These are phyloP conservation scores for Lasiosphaeris hirsuta DNA, from an alignment of 495 filamentous ascomycete species.

Conservation along the genomic window DNA sequence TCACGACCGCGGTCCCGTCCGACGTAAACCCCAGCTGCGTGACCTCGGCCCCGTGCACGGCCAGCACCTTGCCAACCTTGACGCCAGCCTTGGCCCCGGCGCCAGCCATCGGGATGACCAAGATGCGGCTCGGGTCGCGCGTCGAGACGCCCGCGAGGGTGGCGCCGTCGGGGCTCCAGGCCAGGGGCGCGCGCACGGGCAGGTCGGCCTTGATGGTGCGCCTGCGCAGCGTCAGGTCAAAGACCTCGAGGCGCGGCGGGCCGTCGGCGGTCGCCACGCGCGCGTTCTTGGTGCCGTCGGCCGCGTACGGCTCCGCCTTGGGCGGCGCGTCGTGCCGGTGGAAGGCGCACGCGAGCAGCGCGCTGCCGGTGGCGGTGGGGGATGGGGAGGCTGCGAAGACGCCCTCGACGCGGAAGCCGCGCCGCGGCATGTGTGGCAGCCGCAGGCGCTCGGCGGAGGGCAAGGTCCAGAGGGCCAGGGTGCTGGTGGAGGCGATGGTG, in stretches of 20 bases:
- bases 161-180: slow-evolving; percentile 14
- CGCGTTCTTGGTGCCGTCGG: neutral
- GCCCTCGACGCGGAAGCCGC: slow-evolving; percentile 4
- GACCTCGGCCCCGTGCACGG: slow-evolving; percentile 20
- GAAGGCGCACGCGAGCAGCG: neutral
- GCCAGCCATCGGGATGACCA: slow-evolving; percentile 1
- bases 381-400: neutral
- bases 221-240: slow-evolving; percentile 1
- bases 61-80: neutral
- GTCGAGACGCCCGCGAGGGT: slow-evolving; percentile 11
- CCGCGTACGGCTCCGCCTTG: neutral
- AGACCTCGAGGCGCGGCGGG: slow-evolving; percentile 14
- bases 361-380: neutral
- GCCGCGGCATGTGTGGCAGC: no score
- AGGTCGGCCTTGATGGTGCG: slow-evolving; percentile 12
- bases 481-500: neutral
- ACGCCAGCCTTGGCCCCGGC: neutral
- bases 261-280: neutral
- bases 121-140: slow-evolving; percentile 14
- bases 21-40: slow-evolving; percentile 24
- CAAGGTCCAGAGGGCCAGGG: no score
- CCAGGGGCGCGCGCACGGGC: slow-evolving; percentile 18
- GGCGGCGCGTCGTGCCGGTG: neutral
- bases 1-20: slow-evolving; percentile 18
- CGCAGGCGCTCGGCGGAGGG: no score